Evolutionary conservation across 495 filamentous ascomycete species (phyloP), one percentile per base, ranked within the genome.

Genomic region (Cercophora sp.): DNA sequence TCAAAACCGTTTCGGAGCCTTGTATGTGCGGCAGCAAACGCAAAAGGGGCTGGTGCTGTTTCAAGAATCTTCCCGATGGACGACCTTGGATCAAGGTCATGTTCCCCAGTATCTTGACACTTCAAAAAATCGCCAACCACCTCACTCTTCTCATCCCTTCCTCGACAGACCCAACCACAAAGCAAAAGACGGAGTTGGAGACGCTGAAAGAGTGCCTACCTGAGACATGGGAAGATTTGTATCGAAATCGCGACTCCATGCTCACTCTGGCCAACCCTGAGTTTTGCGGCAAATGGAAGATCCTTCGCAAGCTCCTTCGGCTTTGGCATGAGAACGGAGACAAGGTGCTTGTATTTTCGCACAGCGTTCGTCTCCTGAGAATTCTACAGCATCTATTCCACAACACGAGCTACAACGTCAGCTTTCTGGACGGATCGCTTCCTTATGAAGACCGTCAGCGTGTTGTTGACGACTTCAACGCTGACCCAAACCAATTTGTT

Each of bases 281-380:
- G 45, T 96, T 92, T 58, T 98, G 93, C 61, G 93, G 93, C 2
- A 98, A 98, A 68, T 98, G 93, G 93, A 91, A 91, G 68, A 81
- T 97, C 15, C 73, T 98, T 11, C 84, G 83, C 51, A 94, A 90
- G 58, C 76, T 98, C 3, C 79, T 98, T 0, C 82, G 81, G 20
- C 93, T 91, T 69, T 98, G 93, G 93, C 82, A 95, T 61, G 72
- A 75, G 15, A 91, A 85, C 60, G 89, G 88, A 5, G 91, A 97
- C 66, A 98, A 98, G 66, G 93, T 96, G 1, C 77, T 90, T 3
- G 84, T 98, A 5, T 98, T 98, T 66, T 91, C 86, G 3, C 91
- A 97, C 58, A 89, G 83, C 51, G 88, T 97, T 5, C 81, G 88
- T 8, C 73, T 97, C 4, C 68, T 98, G 27, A 86, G 83, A 59